Conservation (phyloP, 2,329 filamentous ascomycete genomes). For the Talaromyces rugulosus region DNA sequence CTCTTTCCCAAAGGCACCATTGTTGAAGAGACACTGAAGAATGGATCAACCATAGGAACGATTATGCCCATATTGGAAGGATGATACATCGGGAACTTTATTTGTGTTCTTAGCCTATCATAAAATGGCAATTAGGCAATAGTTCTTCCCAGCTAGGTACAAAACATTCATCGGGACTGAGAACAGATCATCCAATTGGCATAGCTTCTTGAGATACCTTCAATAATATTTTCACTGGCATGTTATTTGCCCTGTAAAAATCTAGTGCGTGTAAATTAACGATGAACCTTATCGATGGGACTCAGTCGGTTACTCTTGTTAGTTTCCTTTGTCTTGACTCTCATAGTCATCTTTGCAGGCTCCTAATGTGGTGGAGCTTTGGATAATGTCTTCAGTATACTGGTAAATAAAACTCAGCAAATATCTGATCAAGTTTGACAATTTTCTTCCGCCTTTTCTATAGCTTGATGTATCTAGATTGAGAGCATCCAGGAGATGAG, state of each 20-base stretch:
- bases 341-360: conserved; percentile 8
- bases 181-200: too few relatives aligned
- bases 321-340: neutral
- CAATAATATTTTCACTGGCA: too few relatives aligned
- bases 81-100: neutral
- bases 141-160: neutral
- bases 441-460: neutral
- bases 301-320: neutral
- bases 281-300: too few relatives aligned
- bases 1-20: neutral
- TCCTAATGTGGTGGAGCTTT: conserved; percentile 5
- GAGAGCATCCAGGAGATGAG: neutral
- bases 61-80: neutral
- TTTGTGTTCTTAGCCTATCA: neutral
- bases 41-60: neutral
- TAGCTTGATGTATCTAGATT: conserved; percentile 3
- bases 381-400: conserved; percentile 1
- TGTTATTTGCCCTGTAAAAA: too few relatives aligned
- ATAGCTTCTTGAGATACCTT: too few relatives aligned
- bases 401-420: neutral
- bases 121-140: neutral
- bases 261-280: too few relatives aligned
- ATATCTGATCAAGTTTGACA: neutral
- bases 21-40: neutral
- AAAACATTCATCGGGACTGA: neutral